Evolutionary conservation across 768 basidiomycete genomes (phyloP).

Genomic region (Kwoniella botswanensis): DNA sequence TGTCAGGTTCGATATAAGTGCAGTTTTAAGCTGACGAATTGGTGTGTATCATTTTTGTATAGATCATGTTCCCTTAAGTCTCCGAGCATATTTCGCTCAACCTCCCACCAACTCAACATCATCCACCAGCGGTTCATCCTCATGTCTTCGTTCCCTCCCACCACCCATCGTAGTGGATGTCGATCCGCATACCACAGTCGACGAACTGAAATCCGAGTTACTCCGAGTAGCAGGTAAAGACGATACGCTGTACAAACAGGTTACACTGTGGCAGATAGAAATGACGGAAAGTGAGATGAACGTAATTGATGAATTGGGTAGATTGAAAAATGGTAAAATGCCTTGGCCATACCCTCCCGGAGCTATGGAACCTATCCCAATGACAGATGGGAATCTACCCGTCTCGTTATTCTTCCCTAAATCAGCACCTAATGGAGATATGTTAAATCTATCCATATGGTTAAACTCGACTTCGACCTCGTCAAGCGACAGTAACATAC

Average conservation of each 20-base stretch:
- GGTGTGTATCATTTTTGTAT: neutral
- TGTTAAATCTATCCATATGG: constrained; percentile 52
- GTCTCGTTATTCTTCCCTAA: constrained; percentile 47
- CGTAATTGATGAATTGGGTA: constrained; percentile 50
- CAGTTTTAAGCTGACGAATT: neutral
- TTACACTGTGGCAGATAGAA: constrained; percentile 53
- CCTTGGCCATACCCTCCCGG: constrained; percentile 57
- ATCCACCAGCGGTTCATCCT: constrained; percentile 4
- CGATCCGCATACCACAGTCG: constrained; percentile 32
- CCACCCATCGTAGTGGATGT: constrained; percentile 45
- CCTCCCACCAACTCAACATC: neutral
- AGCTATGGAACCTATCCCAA: constrained; percentile 39
- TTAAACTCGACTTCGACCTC: constrained; percentile 35
- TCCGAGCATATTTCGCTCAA: constrained; percentile 46
- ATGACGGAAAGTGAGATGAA: constrained; percentile 54
- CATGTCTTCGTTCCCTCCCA: constrained; percentile 4
- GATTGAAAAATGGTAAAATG: constrained; percentile 52
- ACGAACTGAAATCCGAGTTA: constrained; percentile 43
- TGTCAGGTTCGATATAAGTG: neutral
- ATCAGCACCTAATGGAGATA: constrained; percentile 34
- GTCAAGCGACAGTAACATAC: constrained; percentile 12
- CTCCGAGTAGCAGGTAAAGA: constrained; percentile 41
- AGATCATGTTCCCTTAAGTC: constrained; percentile 30
- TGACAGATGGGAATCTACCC: constrained; percentile 33
- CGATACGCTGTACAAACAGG: constrained; percentile 12